phyloP scores from a whole-genome alignment of 345 rosid genomes.

The Melaleuca quinquenervia region DNA sequence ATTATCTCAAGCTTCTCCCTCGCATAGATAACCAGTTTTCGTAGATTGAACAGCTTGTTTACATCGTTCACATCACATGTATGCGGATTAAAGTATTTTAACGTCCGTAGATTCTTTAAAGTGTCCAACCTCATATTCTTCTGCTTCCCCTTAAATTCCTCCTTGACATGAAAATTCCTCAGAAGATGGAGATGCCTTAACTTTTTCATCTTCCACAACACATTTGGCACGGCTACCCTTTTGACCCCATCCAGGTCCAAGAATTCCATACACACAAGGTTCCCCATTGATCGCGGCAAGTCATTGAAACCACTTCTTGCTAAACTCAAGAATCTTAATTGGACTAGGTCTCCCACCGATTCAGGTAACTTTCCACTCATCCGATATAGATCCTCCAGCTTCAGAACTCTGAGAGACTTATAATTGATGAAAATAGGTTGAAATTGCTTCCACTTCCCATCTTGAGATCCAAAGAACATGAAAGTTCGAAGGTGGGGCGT shows the following conservation, averaged over 20 bases:
- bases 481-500: constrained; percentile 17
- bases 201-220: constrained; percentile 11
- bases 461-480: constrained; percentile 2
- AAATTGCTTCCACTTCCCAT: constrained; percentile 1
- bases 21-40: background rate
- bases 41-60: background rate
- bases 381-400: fast-evolving
- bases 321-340: background rate
- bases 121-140: background rate
- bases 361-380: background rate
- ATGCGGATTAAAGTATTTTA: constrained; percentile 2
- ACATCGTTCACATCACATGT: constrained; percentile 1
- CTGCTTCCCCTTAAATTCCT: fast-evolving
- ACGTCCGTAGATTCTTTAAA: background rate
- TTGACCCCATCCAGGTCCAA: constrained; percentile 1
- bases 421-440: background rate
- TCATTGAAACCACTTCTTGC: background rate
- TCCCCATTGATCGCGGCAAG: constrained; percentile 12
- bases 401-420: background rate
- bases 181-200: constrained; percentile 13
- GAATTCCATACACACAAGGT: constrained; percentile 11
- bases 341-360: background rate
- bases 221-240: background rate
- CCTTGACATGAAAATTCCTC: background rate
- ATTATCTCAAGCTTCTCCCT: background rate